Evolutionary conservation across 305 asterid species (phyloP).

Genomic region (Fraxinus albicans): DNA sequence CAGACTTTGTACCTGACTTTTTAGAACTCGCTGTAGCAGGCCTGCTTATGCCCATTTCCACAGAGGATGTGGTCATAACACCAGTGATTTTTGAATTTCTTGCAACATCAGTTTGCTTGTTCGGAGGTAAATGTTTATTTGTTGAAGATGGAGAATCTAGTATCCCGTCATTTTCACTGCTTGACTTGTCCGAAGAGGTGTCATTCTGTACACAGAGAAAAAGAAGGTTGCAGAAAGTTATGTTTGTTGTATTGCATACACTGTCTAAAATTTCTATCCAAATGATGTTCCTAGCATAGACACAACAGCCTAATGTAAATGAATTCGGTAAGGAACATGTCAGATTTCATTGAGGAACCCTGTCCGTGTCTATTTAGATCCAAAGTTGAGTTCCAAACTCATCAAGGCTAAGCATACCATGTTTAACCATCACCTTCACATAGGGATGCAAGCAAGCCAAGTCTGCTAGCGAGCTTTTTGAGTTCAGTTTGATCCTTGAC

Average conservation of each 20-base stretch:
- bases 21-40: constrained; percentile 34
- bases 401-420: background rate
- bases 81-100: constrained; percentile 34
- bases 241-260: background rate
- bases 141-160: constrained; percentile 33
- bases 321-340: background rate
- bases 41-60: constrained; percentile 29
- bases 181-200: constrained; percentile 41
- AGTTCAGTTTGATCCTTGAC: background rate
- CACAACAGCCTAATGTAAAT: background rate
- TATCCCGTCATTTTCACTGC: constrained; percentile 44
- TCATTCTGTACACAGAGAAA: constrained; percentile 39
- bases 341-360: background rate
- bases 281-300: background rate
- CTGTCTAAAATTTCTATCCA: background rate
- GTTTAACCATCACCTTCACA: background rate
- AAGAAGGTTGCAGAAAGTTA: constrained; percentile 17
- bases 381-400: background rate
- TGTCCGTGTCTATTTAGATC: background rate
- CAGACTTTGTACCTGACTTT: constrained; percentile 58
- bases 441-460: background rate
- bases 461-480: background rate
- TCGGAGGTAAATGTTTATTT: constrained; percentile 26
- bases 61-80: constrained; percentile 7
- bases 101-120: constrained; percentile 41